Evolutionary conservation across 352 stramenopile genomes (phyloP), one percentile per base, ranked within the genome.

Genomic region (Thalassiosira mediterranea): DNA sequence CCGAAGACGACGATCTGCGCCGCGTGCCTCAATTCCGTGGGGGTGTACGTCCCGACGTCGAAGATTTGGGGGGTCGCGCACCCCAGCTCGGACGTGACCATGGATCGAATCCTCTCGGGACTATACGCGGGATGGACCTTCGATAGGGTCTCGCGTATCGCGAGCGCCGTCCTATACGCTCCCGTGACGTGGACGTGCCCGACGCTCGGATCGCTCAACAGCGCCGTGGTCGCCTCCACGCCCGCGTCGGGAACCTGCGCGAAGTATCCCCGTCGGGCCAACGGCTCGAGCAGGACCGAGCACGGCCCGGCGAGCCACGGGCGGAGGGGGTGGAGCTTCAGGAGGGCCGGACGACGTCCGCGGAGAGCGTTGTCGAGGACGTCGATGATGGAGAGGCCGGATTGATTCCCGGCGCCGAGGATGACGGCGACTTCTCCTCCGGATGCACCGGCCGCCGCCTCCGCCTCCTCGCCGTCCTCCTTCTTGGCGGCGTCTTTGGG

Each of bases 241-340:
- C 47, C 47, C 7, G 54, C 49, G 63, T 83, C 76, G 32, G 64
- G 13, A 5, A 75, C 56, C 32, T 86, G 78, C 4, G 40, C 72
- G 11, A 89, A 4, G 62, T 78, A 86, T 57, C 76, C 79, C 37
- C 63, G 17, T 56, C 51, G 44, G n/a, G 76, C 66, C 10, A 90
- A 38, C n/a, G 78, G 77, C 5, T 70, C 54, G 11, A 88, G 61
- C 11, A 90, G 38, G 7, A 66, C 57, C 4, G 17, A 42, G 34
- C 76, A 61, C 0, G 57, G 53, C 38, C 56, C 54, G 13, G 23
- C 3, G 1, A 76, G 42, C 53, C 62, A 79, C 1, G 51, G 48
- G 15, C 83, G 79, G 3, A 90, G 44, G 11, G 77, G 76, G 62
- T 90, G 79, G 48, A 86, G 77, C 54, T 90, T 90, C 4, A 86